Evolutionary conservation across 2,329 filamentous ascomycete genomes (phyloP).

Genomic region (Sclerotinia subarctica): DNA sequence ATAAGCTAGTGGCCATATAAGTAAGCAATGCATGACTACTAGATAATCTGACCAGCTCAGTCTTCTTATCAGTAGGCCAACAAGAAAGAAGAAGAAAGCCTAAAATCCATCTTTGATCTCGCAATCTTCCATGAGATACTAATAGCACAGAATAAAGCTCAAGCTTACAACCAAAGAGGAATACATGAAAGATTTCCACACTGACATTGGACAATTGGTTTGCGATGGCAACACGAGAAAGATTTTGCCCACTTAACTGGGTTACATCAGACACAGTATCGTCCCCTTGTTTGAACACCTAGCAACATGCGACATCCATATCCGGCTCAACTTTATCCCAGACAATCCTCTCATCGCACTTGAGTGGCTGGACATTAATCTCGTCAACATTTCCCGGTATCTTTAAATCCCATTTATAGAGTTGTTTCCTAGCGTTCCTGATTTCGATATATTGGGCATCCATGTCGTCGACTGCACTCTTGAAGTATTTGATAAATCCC

Average conservation of each 20-base stretch:
- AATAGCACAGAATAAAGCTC: too few relatives aligned
- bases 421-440: neutral
- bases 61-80: neutral
- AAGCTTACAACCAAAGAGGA: too few relatives aligned
- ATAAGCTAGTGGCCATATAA: neutral
- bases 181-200: too few relatives aligned
- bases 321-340: neutral
- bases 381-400: neutral
- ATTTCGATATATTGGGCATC: neutral
- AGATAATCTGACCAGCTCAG: neutral
- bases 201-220: too few relatives aligned
- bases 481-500: neutral
- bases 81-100: too few relatives aligned
- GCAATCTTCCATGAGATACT: too few relatives aligned
- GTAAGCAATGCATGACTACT: neutral
- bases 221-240: too few relatives aligned
- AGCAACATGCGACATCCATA: neutral
- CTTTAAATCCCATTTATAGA: neutral
- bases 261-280: too few relatives aligned
- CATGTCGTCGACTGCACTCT: neutral
- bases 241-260: too few relatives aligned
- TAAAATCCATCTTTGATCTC: too few relatives aligned
- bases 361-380: neutral
- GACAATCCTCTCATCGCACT: neutral
- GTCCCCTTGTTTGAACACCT: too few relatives aligned